phyloP scores from a whole-genome alignment of 768 basidiomycete species.

The Russula abietina region DNA sequence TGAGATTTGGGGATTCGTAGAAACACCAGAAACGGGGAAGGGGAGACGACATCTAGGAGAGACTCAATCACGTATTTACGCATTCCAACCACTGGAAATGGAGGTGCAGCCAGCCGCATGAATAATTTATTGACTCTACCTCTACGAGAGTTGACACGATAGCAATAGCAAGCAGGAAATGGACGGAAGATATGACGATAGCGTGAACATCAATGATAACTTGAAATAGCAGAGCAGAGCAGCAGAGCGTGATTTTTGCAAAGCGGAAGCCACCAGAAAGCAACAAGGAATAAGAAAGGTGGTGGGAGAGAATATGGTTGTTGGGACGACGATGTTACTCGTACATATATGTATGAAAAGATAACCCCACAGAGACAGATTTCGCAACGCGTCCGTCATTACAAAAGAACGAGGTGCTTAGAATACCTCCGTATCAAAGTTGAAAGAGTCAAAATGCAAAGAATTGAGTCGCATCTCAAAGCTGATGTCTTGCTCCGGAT shows the following conservation, averaged over 20 bases:
- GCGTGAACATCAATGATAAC: conserved; percentile 9
- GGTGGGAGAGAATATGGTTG: background rate
- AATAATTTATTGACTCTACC: conserved; percentile 9
- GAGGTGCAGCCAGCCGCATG: conserved; percentile 21
- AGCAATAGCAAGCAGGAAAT: conserved; percentile 1
- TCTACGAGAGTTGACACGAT: background rate
- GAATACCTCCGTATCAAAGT: conserved; percentile 60
- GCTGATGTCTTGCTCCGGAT: conserved; percentile 35
- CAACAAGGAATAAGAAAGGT: background rate
- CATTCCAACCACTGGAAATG: too few species aligned
- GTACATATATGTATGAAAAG: conserved; percentile 11
- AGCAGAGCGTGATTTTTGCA: conserved; percentile 10
- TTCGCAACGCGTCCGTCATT: conserved; percentile 3
- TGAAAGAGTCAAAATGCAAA: conserved; percentile 64
- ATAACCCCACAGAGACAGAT: background rate
- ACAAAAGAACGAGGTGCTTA: conserved; percentile 24
- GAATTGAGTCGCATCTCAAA: conserved; percentile 68
- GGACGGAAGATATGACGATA: conserved; percentile 10
- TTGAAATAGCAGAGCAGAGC: background rate
- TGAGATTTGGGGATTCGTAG: too few species aligned
- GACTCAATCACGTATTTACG: background rate
- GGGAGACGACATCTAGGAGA: background rate
- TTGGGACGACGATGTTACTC: conserved; percentile 14
- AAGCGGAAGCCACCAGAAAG: background rate
- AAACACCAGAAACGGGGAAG: background rate